phyloP scores from a whole-genome alignment of 805 yeast species.

The Starmera amethionina region DNA sequence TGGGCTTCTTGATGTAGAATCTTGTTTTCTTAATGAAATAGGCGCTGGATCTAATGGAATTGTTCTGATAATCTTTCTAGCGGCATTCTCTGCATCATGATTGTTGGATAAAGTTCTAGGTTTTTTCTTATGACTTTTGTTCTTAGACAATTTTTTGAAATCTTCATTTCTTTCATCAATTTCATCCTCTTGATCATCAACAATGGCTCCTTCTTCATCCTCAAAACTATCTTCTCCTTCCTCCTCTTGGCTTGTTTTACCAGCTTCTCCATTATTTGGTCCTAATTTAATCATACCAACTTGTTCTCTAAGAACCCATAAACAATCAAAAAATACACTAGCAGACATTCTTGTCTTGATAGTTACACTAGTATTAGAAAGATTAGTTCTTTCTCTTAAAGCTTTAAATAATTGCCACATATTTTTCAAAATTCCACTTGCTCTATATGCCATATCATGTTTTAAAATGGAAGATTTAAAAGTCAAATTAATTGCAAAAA shows the following conservation, averaged over 20 bases:
- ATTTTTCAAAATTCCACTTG: conserved; percentile 88
- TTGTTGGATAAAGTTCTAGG: conserved; percentile 44
- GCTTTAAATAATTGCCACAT: conserved; percentile 83
- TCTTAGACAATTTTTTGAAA: conserved; percentile 13
- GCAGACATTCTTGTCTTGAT: conserved; percentile 86
- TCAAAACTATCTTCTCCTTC: conserved; percentile 1
- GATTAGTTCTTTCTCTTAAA: conserved; percentile 39
- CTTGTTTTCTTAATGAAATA: conserved; percentile 25
- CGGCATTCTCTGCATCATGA: conserved; percentile 58
- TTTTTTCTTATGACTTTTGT: conserved; percentile 25
- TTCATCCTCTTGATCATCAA: conserved; percentile 20
- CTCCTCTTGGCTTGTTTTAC: conserved; percentile 15
- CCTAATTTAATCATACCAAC: conserved; percentile 74
- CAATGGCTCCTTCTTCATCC: conserved; percentile 15
- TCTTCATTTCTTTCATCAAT: conserved; percentile 23
- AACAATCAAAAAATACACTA: conserved; percentile 83
- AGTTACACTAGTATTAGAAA: conserved; percentile 34
- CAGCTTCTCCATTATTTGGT: conserved; percentile 16
- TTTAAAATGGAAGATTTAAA: conserved; percentile 76
- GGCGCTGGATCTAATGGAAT: conserved; percentile 83
- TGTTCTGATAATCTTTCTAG: conserved; percentile 64
- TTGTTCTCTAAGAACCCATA: conserved; percentile 76
- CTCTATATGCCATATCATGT: conserved; percentile 87
- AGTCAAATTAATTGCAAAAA: conserved; percentile 56
- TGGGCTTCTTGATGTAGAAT: conserved; percentile 6